Percentiles rank a stretch among this genome's conserved stretches.
Evolutionary conservation across 139 green algal species (phyloP).

Genomic region (Eudorina sp.): DNA sequence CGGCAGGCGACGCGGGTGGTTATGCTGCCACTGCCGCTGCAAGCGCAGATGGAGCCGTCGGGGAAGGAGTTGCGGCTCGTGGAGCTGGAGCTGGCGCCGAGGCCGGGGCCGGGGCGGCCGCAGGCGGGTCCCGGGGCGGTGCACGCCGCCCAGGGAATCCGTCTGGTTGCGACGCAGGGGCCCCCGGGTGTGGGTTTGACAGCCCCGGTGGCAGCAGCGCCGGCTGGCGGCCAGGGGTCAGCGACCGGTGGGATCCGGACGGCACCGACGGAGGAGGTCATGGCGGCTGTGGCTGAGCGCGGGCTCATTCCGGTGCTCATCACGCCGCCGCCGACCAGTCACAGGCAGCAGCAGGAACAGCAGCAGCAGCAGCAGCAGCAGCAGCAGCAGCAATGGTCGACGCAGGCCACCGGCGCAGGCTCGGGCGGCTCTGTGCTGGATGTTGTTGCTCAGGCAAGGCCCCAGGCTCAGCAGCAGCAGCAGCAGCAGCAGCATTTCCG

Average conservation of each 20-base stretch:
- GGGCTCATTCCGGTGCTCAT: too few species aligned
- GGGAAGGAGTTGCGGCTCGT: background rate
- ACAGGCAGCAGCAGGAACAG: background rate
- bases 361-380: background rate
- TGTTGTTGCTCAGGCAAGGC: background rate
- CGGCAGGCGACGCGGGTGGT: background rate
- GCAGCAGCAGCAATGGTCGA: background rate
- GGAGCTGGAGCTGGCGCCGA: background rate
- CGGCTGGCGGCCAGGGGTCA: background rate
- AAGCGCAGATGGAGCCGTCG: background rate
- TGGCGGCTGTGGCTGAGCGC: background rate
- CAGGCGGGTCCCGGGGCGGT: background rate
- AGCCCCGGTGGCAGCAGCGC: too few species aligned
- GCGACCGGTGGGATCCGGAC: background rate
- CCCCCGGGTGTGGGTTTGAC: background rate
- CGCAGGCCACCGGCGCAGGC: too few species aligned
- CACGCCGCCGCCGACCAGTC: background rate
- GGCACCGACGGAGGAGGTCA: background rate
- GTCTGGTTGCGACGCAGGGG: background rate
- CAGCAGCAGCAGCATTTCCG: background rate
- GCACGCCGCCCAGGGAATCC: background rate
- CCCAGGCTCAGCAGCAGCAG: background rate
- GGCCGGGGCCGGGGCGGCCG: background rate
- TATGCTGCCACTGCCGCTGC: background rate
- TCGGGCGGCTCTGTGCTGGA: background rate